A percentile compares a stretch with the other conserved stretches of the same genome.
Conservation (phyloP, 768 basidiomycete species). For the Rhodocollybia butyracea region DNA sequence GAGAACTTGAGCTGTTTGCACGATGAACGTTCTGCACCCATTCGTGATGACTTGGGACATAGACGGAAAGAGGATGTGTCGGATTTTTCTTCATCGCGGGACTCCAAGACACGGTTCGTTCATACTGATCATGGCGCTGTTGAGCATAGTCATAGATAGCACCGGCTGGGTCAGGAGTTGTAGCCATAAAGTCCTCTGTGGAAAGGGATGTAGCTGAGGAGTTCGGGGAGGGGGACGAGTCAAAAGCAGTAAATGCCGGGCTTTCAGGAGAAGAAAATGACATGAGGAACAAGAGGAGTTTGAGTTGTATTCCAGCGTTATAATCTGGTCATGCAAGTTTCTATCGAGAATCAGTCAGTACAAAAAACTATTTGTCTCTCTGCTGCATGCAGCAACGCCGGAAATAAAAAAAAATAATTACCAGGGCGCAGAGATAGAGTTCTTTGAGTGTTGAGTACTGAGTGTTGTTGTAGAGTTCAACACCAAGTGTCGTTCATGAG, state of each 20-base stretch:
- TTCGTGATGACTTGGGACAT: not conserved
- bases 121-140: not conserved
- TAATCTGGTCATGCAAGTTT: conserved; percentile 2
- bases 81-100: not conserved
- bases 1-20: not conserved
- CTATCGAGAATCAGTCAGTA: not conserved
- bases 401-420: not conserved
- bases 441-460: not conserved
- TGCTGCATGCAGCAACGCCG: not conserved
- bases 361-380: not conserved
- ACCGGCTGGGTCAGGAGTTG: not conserved
- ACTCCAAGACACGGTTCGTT: not conserved
- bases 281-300: not conserved
- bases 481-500: not conserved
- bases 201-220: not conserved
- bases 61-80: not conserved
- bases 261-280: not conserved
- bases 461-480: not conserved
- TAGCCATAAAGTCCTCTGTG: not conserved
- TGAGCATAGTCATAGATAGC: not conserved
- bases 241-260: not conserved
- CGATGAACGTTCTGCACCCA: not conserved
- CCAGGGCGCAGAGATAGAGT: not conserved
- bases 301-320: not conserved
- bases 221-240: not conserved